Evolutionary conservation across 1,139 yeast genomes (phyloP).

Genomic region (Kazachstania sp.): DNA sequence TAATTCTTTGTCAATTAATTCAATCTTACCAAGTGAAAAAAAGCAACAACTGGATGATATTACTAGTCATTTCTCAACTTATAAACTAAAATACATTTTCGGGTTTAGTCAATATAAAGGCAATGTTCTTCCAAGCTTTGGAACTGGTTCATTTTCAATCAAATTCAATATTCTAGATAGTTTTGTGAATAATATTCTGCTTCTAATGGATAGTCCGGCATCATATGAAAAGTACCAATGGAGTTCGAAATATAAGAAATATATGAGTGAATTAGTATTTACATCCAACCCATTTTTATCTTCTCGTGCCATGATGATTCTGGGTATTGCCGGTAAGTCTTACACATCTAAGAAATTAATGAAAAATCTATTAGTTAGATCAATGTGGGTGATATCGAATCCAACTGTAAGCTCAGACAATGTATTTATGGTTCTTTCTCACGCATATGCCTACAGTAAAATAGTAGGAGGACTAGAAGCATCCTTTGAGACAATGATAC

Average conservation of each 20-base stretch:
- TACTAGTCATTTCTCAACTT: slow-evolving; percentile 56
- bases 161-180: slow-evolving; percentile 53
- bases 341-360: slow-evolving; percentile 60
- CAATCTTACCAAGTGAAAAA: slow-evolving; percentile 40
- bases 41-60: slow-evolving; percentile 42
- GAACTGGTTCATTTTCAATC: slow-evolving; percentile 41
- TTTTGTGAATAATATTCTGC: slow-evolving; percentile 53
- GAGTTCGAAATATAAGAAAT: slow-evolving; percentile 63
- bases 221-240: slow-evolving; percentile 45
- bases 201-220: slow-evolving; percentile 49
- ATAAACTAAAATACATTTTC: slow-evolving; percentile 65
- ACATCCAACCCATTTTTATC: slow-evolving; percentile 54
- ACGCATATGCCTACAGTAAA: slow-evolving; percentile 45
- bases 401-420: slow-evolving; percentile 30
- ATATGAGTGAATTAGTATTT: slow-evolving; percentile 59
- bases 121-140: slow-evolving; percentile 31
- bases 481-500: slow-evolving; percentile 46
- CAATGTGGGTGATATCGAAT: slow-evolving; percentile 35
- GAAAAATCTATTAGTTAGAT: slow-evolving; percentile 23
- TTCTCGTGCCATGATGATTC: slow-evolving; percentile 60
- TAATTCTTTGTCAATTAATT: slow-evolving; percentile 61
- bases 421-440: slow-evolving; percentile 32
- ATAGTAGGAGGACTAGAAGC: slow-evolving; percentile 55
- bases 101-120: slow-evolving; percentile 66
- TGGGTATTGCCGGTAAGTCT: slow-evolving; percentile 59